Evolutionary conservation across 2,329 filamentous ascomycete species (phyloP).

Genomic region (Samsoniella hepiali): DNA sequence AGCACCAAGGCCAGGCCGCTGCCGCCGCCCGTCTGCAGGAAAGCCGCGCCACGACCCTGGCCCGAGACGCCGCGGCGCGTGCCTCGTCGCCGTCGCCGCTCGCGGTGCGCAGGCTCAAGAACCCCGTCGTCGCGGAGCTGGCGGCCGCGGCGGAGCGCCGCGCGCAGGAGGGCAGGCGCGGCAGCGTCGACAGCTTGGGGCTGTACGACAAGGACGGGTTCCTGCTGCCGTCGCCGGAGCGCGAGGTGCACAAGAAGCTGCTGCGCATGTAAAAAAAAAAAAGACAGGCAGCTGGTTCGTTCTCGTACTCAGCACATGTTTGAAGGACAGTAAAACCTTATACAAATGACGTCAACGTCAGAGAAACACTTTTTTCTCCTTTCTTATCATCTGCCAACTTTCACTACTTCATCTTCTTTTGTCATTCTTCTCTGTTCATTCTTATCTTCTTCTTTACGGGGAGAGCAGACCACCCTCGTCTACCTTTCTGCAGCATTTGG

Average conservation of each 20-base stretch:
- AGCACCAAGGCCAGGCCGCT: background rate
- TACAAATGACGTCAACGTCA: no score
- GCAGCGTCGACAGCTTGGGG: slow-evolving; percentile 39
- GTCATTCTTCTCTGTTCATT: no score
- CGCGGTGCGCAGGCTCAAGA: slow-evolving; percentile 16
- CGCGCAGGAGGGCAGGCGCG: slow-evolving; percentile 23
- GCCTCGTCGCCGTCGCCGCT: no score
- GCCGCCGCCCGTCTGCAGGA: background rate
- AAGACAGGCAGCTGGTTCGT: background rate
- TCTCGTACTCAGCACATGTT: no score
- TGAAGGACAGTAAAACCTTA: no score
- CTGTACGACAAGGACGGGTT: slow-evolving; percentile 48
- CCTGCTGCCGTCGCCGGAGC: slow-evolving; percentile 40
- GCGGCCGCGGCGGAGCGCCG: slow-evolving; percentile 22
- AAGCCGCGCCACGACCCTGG: background rate
- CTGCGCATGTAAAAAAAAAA: slow-evolving; percentile 28
- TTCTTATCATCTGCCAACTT: background rate
- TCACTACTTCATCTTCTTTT: no score
- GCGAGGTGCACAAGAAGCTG: slow-evolving; percentile 26
- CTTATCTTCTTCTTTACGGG: background rate
- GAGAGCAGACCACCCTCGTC: background rate
- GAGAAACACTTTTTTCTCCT: background rate
- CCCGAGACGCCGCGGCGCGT: background rate
- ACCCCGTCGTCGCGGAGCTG: slow-evolving; percentile 29
- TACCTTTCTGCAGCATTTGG: background rate